phyloP scores from a whole-genome alignment of 495 filamentous ascomycete species.

The Darksidea phi region DNA sequence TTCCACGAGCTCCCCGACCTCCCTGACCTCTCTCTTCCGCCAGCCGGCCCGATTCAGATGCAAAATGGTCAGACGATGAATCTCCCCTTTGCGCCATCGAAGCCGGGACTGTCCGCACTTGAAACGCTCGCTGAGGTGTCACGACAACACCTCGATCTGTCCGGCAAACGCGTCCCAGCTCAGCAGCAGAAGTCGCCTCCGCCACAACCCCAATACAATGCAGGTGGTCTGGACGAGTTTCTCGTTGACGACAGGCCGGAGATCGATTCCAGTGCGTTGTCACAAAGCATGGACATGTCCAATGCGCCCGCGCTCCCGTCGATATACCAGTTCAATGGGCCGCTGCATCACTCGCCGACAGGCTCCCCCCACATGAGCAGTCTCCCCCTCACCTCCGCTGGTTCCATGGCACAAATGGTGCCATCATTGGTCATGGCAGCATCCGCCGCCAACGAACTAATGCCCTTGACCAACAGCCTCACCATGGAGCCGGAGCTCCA shows the following conservation, averaged over 20 bases:
- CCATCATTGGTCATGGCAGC: constrained; percentile 41
- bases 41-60: not conserved
- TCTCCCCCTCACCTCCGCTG: constrained; percentile 19
- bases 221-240: constrained; percentile 31
- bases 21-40: constrained; percentile 17
- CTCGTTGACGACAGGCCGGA: constrained; percentile 33
- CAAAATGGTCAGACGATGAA: constrained; percentile 31
- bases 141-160: constrained; percentile 53
- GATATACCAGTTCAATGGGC: constrained; percentile 33
- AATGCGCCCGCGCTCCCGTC: constrained; percentile 30
- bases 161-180: constrained; percentile 27
- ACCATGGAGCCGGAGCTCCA: constrained; percentile 40
- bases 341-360: constrained; percentile 27
- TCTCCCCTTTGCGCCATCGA: constrained; percentile 33
- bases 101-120: constrained; percentile 68
- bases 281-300: constrained; percentile 23
- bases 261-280: constrained; percentile 4
- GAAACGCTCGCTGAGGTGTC: constrained; percentile 82
- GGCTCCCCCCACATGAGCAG: constrained; percentile 31
- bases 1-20: constrained; percentile 50
- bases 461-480: constrained; percentile 45
- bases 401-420: constrained; percentile 29
- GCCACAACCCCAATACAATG: constrained; percentile 13
- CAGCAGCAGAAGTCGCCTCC: constrained; percentile 21
- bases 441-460: constrained; percentile 49